Conservation (phyloP, 2,329 filamentous ascomycete genomes). For the Trichoderma atrobrunneum region DNA sequence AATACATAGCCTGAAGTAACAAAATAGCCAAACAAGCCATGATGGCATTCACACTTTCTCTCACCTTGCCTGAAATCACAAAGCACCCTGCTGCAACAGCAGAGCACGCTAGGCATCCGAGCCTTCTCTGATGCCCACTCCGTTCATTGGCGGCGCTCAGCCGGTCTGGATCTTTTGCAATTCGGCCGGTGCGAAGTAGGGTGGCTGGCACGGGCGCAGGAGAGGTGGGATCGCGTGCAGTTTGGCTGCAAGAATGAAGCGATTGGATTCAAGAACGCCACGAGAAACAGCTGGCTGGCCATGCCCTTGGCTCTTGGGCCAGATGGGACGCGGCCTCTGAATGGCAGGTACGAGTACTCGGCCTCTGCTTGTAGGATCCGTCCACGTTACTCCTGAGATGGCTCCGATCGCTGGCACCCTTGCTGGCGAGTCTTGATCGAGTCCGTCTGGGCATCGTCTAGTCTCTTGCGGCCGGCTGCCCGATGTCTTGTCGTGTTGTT, state of each 20-base stretch:
- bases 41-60: neutral
- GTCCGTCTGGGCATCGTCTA: neutral
- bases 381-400: conserved; percentile 14
- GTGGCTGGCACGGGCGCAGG: conserved; percentile 13
- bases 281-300: conserved; percentile 6
- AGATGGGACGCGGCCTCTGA: conserved; percentile 1
- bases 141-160: neutral
- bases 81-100: neutral
- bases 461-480: neutral
- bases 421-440: neutral
- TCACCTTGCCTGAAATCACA: neutral
- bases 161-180: conserved; percentile 14
- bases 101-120: neutral
- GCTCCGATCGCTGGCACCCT: conserved; percentile 13
- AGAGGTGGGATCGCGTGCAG: conserved; percentile 18
- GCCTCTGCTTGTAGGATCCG: neutral
- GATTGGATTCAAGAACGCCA: conserved; percentile 18
- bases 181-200: neutral
- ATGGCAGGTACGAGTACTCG: neutral
- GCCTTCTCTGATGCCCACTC: neutral
- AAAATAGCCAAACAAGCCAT: neutral
- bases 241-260: conserved; percentile 17
- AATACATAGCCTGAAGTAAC: neutral
- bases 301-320: conserved; percentile 1
- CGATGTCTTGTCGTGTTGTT: neutral